A percentile compares a stretch with the other conserved stretches of the same genome.
These are phyloP conservation scores for Eustoma russellianum DNA, from an alignment of 257 asterid species.

Conservation along the genomic window DNA sequence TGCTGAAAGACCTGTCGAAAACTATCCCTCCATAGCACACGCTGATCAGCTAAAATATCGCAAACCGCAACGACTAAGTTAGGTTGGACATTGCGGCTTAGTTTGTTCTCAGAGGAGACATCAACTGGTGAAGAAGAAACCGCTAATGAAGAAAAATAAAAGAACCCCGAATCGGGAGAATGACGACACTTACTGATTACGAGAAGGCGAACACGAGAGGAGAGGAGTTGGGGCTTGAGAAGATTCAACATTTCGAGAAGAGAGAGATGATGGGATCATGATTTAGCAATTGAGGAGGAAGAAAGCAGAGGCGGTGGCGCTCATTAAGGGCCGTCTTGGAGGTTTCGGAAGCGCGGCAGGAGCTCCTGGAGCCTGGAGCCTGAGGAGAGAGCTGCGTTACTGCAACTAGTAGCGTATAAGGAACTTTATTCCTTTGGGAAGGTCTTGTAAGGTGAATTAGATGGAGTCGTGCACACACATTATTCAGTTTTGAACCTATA, in stretches of 20 bases:
- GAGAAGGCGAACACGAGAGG: slow-evolving; percentile 12
- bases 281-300: slow-evolving; percentile 2
- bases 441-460: too few relatives aligned
- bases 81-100: slow-evolving; percentile 1
- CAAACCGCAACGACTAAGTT: slow-evolving; percentile 37
- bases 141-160: slow-evolving; percentile 31
- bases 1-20: slow-evolving; percentile 44
- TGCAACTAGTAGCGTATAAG: too few relatives aligned
- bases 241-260: slow-evolving; percentile 54
- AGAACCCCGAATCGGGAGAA: slow-evolving; percentile 17
- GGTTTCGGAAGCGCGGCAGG: too few relatives aligned
- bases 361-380: too few relatives aligned
- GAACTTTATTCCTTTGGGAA: too few relatives aligned
- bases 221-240: slow-evolving; percentile 32
- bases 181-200: slow-evolving; percentile 11
- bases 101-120: background rate
- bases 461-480: too few relatives aligned
- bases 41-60: slow-evolving; percentile 43
- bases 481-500: too few relatives aligned
- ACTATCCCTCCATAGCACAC: slow-evolving; percentile 46
- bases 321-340: background rate
- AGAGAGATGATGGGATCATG: slow-evolving; percentile 24
- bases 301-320: background rate
- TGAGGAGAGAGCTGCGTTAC: too few relatives aligned
- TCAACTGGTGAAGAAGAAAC: slow-evolving; percentile 6